Percentiles rank a stretch among this genome's conserved stretches.
These are phyloP conservation scores for Trichophyton benhamiae DNA, from an alignment of 2,329 filamentous ascomycete genomes.

Conservation along the genomic window DNA sequence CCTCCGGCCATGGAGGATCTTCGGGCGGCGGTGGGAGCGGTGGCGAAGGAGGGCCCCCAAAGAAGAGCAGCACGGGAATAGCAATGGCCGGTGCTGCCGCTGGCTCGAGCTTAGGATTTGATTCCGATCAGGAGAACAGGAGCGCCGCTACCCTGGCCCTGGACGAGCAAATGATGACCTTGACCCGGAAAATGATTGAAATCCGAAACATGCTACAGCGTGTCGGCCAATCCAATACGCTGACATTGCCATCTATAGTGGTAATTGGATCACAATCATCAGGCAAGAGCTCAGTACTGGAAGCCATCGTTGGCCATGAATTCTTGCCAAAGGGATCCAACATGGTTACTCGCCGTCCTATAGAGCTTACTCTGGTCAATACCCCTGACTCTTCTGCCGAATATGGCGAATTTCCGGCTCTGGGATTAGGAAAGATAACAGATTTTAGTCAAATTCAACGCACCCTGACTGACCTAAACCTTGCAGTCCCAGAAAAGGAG, in stretches of 20 bases:
- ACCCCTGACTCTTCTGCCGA: slow-evolving; percentile 76
- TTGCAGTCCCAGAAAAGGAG: slow-evolving; percentile 78
- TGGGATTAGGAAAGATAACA: slow-evolving; percentile 77
- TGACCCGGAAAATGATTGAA: slow-evolving; percentile 99
- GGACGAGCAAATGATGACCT: slow-evolving; percentile 98
- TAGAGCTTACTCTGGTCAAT: slow-evolving; percentile 91
- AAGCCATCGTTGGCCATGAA: slow-evolving; percentile 94
- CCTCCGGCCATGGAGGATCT: slow-evolving; percentile 36
- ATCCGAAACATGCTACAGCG: slow-evolving; percentile 83
- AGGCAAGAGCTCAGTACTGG: slow-evolving; percentile 91
- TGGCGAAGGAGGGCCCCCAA: slow-evolving; percentile 27
- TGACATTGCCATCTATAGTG: slow-evolving; percentile 93
- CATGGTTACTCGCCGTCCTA: slow-evolving; percentile 93
- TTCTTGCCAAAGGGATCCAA: slow-evolving; percentile 97
- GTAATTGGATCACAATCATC: slow-evolving; percentile 98
- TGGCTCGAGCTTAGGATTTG: slow-evolving; percentile 67
- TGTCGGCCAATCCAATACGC: slow-evolving; percentile 77
- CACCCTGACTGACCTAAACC: slow-evolving; percentile 85
- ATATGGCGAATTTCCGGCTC: slow-evolving; percentile 90
- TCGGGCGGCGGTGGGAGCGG: slow-evolving; percentile 34
- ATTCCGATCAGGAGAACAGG: slow-evolving; percentile 44
- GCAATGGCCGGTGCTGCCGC: slow-evolving; percentile 55
- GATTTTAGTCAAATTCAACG: slow-evolving; percentile 81
- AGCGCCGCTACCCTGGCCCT: slow-evolving; percentile 55
- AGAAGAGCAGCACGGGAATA: slow-evolving; percentile 44